Evolutionary conservation across 2,329 filamentous ascomycete species (phyloP).

Genomic region (Fonsecaea monophora): DNA sequence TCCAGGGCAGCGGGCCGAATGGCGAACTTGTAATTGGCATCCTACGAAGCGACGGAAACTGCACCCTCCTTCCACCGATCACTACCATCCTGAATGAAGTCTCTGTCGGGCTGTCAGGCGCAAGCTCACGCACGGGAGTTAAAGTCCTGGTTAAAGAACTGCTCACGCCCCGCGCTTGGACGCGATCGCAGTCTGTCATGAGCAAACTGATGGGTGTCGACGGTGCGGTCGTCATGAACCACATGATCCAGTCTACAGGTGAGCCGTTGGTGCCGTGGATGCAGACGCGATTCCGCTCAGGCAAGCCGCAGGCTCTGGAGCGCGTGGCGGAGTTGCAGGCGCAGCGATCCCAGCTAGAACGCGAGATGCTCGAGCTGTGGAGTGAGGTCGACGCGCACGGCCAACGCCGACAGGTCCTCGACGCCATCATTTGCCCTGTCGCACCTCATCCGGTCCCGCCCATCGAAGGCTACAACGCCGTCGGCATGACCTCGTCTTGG

Average conservation of each 20-base stretch:
- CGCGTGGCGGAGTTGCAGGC: constrained; percentile 62
- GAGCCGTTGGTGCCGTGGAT: constrained; percentile 69
- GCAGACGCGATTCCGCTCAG: constrained; percentile 57
- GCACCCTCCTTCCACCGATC: constrained; percentile 50
- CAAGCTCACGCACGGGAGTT: constrained; percentile 33
- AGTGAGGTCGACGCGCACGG: constrained; percentile 42
- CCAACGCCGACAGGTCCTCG: constrained; percentile 54
- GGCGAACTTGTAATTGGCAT: constrained; percentile 51
- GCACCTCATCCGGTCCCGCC: constrained; percentile 69
- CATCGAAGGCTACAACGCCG: constrained; percentile 68
- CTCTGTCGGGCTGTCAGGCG: constrained; percentile 40
- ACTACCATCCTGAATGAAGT: constrained; percentile 51
- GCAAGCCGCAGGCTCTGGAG: constrained; percentile 55
- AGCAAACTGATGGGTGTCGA: constrained; percentile 66
- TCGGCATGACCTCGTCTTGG: constrained; percentile 67
- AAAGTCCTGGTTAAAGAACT: constrained; percentile 67
- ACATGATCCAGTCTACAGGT: constrained; percentile 61
- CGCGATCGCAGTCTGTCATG: constrained; percentile 62
- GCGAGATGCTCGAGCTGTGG: constrained; percentile 65
- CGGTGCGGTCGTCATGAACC: constrained; percentile 62
- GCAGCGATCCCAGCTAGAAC: constrained; percentile 59
- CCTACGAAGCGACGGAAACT: constrained; percentile 50
- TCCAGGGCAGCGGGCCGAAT: constrained; percentile 37
- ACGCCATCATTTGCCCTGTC: constrained; percentile 68
- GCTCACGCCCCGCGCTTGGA: constrained; percentile 59